Conservation (phyloP, 495 filamentous ascomycete genomes). For the Trichoderma virens region DNA sequence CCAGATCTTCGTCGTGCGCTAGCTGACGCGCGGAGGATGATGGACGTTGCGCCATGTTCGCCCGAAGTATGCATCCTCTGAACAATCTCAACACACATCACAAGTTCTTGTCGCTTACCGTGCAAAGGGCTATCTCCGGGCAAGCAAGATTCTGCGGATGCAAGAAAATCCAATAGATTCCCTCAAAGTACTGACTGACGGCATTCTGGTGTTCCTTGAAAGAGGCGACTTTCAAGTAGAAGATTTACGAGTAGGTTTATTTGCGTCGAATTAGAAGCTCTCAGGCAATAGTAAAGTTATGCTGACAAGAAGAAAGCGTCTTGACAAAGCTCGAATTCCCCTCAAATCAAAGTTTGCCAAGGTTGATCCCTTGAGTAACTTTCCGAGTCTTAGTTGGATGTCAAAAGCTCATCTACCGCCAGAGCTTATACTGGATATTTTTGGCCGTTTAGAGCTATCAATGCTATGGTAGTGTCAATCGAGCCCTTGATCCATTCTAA, state of each 20-base stretch:
- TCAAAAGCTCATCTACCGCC: background rate
- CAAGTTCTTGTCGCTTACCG: background rate
- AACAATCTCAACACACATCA: background rate
- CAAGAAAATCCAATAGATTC: background rate
- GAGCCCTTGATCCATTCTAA: background rate
- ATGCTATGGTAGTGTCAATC: background rate
- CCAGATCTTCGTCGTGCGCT: slow-evolving; percentile 5
- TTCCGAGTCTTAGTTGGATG: background rate
- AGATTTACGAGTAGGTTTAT: background rate
- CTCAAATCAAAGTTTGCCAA: background rate
- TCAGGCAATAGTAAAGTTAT: background rate
- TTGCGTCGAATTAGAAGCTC: background rate
- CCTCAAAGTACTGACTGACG: background rate
- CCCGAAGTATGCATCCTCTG: background rate
- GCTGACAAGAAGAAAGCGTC: background rate
- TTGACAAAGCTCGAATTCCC: background rate
- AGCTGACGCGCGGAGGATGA: slow-evolving; percentile 4
- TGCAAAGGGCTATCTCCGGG: slow-evolving; percentile 10
- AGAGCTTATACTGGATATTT: background rate
- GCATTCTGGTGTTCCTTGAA: background rate
- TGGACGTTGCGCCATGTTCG: background rate
- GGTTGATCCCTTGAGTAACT: slow-evolving; percentile 4
- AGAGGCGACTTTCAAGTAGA: background rate
- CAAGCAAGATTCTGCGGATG: background rate
- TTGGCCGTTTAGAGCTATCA: background rate